Conservation (phyloP, 306 rosid species). For the Lathyrus tuberosus region DNA sequence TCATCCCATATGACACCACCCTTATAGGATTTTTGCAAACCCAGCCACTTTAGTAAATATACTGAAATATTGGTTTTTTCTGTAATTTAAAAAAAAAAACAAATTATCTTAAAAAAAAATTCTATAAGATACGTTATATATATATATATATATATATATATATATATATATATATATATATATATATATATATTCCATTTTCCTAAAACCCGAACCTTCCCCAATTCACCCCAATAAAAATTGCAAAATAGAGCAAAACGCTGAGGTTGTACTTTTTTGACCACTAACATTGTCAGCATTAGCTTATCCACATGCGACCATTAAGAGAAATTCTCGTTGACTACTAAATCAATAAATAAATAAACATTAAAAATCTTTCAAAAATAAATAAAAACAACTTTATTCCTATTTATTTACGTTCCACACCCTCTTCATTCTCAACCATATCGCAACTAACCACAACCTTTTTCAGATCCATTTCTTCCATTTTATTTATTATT, state of each 20-base stretch:
- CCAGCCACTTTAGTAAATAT: too few relatives aligned
- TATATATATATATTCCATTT: too few relatives aligned
- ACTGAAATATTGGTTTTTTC: too few relatives aligned
- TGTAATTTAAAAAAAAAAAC: too few relatives aligned
- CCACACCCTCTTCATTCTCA: slow-evolving; percentile 24
- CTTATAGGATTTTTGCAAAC: too few relatives aligned
- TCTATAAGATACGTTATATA: too few relatives aligned
- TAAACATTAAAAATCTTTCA: neutral
- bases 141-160: too few relatives aligned
- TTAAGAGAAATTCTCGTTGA: slow-evolving; percentile 32
- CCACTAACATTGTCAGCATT: neutral
- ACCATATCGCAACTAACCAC: neutral
- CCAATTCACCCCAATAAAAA: neutral
- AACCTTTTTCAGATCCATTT: slow-evolving; percentile 20
- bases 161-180: too few relatives aligned
- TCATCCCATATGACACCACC: too few relatives aligned
- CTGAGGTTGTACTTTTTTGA: slow-evolving; percentile 24
- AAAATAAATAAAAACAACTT: neutral
- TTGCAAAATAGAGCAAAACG: neutral
- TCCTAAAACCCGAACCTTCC: too few relatives aligned
- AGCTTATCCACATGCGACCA: slow-evolving; percentile 19
- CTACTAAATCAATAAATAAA: slow-evolving; percentile 15
- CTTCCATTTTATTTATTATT: neutral
- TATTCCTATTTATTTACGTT: slow-evolving; percentile 31
- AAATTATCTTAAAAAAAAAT: too few relatives aligned